These are phyloP conservation scores for Pichia cactophila DNA, from an alignment of 1,139 yeast species.

Conservation along the genomic window DNA sequence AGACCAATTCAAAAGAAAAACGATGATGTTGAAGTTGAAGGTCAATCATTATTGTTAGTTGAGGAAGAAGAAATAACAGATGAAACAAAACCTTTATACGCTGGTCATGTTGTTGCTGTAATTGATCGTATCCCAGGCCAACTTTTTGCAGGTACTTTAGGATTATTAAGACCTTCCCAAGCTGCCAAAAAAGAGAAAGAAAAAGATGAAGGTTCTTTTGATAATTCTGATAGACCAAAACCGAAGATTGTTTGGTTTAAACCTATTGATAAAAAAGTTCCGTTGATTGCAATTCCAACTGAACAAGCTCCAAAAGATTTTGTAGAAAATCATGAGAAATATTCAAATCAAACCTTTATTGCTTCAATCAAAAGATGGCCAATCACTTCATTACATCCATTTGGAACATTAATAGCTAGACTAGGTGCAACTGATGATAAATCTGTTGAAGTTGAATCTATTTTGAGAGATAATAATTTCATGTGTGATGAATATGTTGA, in stretches of 20 bases:
- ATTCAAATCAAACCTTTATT: conserved; percentile 75
- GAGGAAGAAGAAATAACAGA: conserved; percentile 96
- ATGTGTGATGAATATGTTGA: conserved; percentile 76
- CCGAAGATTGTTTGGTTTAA: conserved; percentile 99
- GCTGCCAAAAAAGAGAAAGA: conserved; percentile 80
- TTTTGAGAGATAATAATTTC: conserved; percentile 87
- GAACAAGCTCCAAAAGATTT: conserved; percentile 96
- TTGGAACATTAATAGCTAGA: conserved; percentile 85
- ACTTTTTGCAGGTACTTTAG: conserved; percentile 86
- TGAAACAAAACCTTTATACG: conserved; percentile 86
- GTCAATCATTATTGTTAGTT: conserved; percentile 80
- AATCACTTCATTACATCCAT: conserved; percentile 94
- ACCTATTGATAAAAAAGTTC: conserved; percentile 96
- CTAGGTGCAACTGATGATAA: conserved; percentile 77
- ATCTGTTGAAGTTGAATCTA: conserved; percentile 78
- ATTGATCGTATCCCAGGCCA: conserved; percentile 97
- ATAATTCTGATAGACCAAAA: conserved; percentile 35
- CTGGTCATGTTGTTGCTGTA: conserved; percentile 97
- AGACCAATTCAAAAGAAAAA: conserved; percentile 98
- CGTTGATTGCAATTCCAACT: conserved; percentile 94
- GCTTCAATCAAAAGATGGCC: conserved; percentile 99
- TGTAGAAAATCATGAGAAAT: conserved; percentile 82
- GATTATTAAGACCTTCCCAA: conserved; percentile 90
- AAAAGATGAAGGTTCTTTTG: conserved; percentile 23
- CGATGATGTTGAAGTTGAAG: conserved; percentile 98